Evolutionary conservation across 495 filamentous ascomycete genomes (phyloP), one percentile per base, ranked within the genome.

Genomic region (Daldinia loculata): DNA sequence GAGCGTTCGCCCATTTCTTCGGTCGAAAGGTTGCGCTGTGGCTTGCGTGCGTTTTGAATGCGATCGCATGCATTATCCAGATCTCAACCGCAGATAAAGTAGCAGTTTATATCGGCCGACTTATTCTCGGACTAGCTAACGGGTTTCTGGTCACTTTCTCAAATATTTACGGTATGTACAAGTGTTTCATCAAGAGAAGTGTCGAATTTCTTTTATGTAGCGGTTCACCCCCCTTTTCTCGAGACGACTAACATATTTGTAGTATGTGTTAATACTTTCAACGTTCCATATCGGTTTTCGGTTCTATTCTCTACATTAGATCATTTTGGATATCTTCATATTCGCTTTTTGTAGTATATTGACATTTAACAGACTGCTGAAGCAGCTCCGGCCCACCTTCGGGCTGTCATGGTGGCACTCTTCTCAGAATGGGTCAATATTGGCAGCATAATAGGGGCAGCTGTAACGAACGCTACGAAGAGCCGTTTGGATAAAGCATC

Each of bases 71-170:
- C 39, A 76, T 82, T 7, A 79, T 86, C 56, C 85, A 87, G 72
- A 86, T 87, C 51, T 79, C 74, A 3, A 80, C 83, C 0, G 79
- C 76, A 6, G 78, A 69, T 38, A 78, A 81, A 26, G 81, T 76
- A 1, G 85, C 78, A 1, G 58, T 88, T 3, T 87, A 86, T 61
- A 77, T 82, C 22, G 85, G 83, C 6, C 80, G 85, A 38, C 69
- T 87, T 12, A 52, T 87, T 11, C 80, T 87, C 15, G 85, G 85
- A 1, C 66, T 88, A n/a, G 82, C 82, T 3, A 85, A 86, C 65
- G 84, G 82, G 34, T 84, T 85, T 52, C 75, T 85, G 64, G 80
- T 87, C 61, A 88, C 85, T 4, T 87, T 87, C 62, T 84, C 81
- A 2, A 83, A 86, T 60, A 77, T 86, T n/a, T 87, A 87, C 41